Percentiles rank a stretch among this genome's conserved stretches.
Conservation (phyloP, 108 stramenopile species). For the Aurantiochytrium sp. region DNA sequence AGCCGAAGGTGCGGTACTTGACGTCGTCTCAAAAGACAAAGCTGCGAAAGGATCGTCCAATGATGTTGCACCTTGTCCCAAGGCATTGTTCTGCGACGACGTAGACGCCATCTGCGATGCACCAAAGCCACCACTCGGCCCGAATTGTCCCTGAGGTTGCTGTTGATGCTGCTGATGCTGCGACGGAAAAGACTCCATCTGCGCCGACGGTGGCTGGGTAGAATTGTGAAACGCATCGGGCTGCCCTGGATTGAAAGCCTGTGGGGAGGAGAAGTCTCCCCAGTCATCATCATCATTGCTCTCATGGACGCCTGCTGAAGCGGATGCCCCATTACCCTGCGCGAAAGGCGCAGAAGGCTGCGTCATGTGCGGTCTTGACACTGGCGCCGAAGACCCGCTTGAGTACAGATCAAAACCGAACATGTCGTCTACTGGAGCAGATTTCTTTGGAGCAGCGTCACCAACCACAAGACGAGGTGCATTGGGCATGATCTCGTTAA, state of each 20-base stretch:
- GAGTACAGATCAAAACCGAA: not conserved
- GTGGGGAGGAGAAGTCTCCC: not conserved
- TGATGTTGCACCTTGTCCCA: not conserved
- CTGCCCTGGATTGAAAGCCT: not conserved
- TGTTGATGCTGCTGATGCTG: not conserved
- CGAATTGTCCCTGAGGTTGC: not conserved
- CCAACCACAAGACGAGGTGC: not conserved
- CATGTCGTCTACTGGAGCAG: not conserved
- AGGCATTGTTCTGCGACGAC: not conserved
- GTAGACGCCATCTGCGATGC: not conserved
- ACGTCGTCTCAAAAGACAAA: not conserved
- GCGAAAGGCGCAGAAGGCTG: not conserved
- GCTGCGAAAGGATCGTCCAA: not conserved
- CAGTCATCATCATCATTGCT: too few species aligned
- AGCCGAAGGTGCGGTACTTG: not conserved
- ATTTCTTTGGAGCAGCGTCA: not conserved
- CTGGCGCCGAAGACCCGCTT: not conserved
- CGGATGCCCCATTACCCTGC: not conserved
- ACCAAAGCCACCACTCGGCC: not conserved
- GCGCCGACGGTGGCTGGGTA: not conserved
- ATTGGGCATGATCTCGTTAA: conserved; percentile 10
- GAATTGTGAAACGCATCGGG: not conserved
- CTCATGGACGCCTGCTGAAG: not conserved
- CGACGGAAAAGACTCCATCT: not conserved
- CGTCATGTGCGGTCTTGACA: too few species aligned